Conservation (phyloP, 1,284 basidiomycete species). For the Athelia psychrophila region DNA sequence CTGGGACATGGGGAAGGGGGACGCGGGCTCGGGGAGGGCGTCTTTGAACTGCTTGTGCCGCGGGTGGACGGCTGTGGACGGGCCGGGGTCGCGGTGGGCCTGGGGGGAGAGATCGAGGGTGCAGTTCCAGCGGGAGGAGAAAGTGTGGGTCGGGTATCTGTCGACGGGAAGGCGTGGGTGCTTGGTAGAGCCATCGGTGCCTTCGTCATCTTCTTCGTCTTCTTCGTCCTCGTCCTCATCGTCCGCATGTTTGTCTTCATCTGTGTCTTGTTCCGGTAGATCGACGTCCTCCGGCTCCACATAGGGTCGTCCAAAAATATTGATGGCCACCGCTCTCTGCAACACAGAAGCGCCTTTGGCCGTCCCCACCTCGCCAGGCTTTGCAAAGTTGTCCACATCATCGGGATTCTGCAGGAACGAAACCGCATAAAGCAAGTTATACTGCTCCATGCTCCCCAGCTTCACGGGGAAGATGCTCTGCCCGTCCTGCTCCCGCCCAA, state of each 20-base stretch:
- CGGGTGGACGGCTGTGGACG: conserved; percentile 22
- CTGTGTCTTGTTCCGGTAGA: background rate
- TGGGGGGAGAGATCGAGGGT: conserved; percentile 70
- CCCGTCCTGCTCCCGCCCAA: conserved; percentile 41
- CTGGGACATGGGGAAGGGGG: conserved; percentile 56
- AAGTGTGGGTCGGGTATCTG: conserved; percentile 66
- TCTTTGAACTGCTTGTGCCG: conserved; percentile 16
- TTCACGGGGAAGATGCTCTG: conserved; percentile 65
- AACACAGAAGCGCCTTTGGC: conserved; percentile 39
- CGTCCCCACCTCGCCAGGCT: background rate
- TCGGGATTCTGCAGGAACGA: conserved; percentile 67
- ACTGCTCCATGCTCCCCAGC: conserved; percentile 72
- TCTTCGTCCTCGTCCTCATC: background rate
- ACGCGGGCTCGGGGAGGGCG: conserved; percentile 68
- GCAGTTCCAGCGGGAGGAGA: conserved; percentile 87
- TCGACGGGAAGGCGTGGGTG: conserved; percentile 12
- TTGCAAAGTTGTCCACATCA: conserved; percentile 48
- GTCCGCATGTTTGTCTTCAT: background rate
- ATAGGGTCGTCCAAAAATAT: conserved; percentile 71
- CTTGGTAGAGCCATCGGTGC: background rate
- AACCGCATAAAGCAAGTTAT: conserved; percentile 84
- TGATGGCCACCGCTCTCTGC: conserved; percentile 75
- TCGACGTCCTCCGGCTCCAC: conserved; percentile 14
- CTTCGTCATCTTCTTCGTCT: conserved; percentile 8
- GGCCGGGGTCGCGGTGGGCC: conserved; percentile 18